Evolutionary conservation across 306 rosid species (phyloP).

Genomic region (Lathyrus tuberosus): DNA sequence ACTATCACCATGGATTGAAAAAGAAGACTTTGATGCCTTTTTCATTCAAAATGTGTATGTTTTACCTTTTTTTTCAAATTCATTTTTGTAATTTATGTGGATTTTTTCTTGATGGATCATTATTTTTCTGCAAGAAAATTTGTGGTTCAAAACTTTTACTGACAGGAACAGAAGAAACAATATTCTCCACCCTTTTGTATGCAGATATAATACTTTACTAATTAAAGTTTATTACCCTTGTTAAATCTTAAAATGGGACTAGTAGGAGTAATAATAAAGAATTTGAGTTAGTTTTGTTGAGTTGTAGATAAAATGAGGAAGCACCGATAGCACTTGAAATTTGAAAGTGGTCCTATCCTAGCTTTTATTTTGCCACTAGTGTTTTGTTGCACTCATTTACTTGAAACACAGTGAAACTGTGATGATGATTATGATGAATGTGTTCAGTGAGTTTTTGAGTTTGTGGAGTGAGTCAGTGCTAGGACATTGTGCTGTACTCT

Average conservation of each 20-base stretch:
- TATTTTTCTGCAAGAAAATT: conserved; percentile 66
- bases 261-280: neutral
- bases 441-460: conserved; percentile 18
- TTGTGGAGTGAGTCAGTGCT: neutral
- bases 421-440: conserved; percentile 15
- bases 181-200: conserved; percentile 25
- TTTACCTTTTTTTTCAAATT: conserved; percentile 31
- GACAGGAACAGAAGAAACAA: conserved; percentile 30
- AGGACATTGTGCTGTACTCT: neutral
- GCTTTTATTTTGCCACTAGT: conserved; percentile 33
- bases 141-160: conserved; percentile 42
- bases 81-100: conserved; percentile 49
- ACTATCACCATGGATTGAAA: conserved; percentile 25
- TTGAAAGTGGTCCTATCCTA: conserved; percentile 40
- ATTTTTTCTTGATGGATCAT: conserved; percentile 55
- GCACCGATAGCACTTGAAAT: conserved; percentile 21
- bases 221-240: neutral
- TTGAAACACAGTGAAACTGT: conserved; percentile 14
- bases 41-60: conserved; percentile 44
- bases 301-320: conserved; percentile 11
- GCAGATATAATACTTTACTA: conserved; percentile 1
- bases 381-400: conserved; percentile 27
- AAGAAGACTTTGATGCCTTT: conserved; percentile 33
- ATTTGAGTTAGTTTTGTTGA: conserved; percentile 30
- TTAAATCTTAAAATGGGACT: neutral